Evolutionary conservation across 768 basidiomycete genomes (phyloP).

Genomic region (Auriscalpium orientale): DNA sequence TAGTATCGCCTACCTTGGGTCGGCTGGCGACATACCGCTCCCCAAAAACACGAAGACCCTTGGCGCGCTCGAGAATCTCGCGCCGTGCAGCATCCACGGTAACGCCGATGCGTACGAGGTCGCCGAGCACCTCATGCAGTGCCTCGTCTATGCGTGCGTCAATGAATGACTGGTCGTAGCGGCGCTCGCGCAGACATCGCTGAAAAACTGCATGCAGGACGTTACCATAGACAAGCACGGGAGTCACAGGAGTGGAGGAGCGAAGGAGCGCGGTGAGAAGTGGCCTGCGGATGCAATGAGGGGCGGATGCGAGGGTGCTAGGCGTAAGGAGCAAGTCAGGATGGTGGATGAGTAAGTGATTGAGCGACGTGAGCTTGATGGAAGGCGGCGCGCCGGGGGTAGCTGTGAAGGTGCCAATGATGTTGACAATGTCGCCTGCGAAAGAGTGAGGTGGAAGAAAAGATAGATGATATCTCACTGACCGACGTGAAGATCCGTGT

Average conservation of each 20-base stretch:
- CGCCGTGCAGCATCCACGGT: slow-evolving; percentile 53
- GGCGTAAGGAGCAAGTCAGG: slow-evolving; percentile 90
- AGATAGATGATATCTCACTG: background rate
- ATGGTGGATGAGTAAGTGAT: slow-evolving; percentile 77
- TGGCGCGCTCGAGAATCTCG: slow-evolving; percentile 56
- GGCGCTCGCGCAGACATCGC: slow-evolving; percentile 50
- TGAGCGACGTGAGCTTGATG: slow-evolving; percentile 53
- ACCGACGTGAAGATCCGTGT: slow-evolving; percentile 58
- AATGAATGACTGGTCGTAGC: slow-evolving; percentile 61
- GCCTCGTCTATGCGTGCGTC: slow-evolving; percentile 51
- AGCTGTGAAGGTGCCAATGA: slow-evolving; percentile 44
- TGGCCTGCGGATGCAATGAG: slow-evolving; percentile 80
- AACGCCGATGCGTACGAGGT: slow-evolving; percentile 54
- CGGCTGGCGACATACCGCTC: slow-evolving; percentile 53
- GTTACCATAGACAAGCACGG: slow-evolving; percentile 82
- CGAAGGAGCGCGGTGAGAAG: slow-evolving; percentile 63
- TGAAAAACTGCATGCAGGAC: slow-evolving; percentile 92
- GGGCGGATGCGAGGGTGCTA: slow-evolving; percentile 77
- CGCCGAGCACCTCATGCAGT: slow-evolving; percentile 45
- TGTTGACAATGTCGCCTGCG: slow-evolving; percentile 74
- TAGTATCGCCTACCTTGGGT: slow-evolving; percentile 47
- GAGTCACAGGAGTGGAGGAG: slow-evolving; percentile 50
- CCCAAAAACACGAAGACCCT: slow-evolving; percentile 57
- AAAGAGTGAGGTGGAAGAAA: background rate
- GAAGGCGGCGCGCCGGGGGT: slow-evolving; percentile 17